Base-by-base conservation (phyloP, 2,329 filamentous ascomycete genomes). In the Zymoseptoria pseudotritici region DNA sequence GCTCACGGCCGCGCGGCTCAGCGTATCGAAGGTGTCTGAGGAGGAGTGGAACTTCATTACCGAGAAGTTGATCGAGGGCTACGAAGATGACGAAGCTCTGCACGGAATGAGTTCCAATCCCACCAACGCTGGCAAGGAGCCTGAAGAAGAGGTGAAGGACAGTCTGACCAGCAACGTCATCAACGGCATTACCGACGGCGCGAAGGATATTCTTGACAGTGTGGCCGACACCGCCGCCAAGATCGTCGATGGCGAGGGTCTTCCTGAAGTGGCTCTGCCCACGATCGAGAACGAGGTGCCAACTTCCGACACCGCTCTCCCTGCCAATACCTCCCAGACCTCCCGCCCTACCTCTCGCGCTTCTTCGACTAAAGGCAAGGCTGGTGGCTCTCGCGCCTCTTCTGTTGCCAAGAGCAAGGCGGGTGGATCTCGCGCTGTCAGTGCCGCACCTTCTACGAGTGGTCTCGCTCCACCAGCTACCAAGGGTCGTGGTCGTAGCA, bases 1-100 rank as follows among this genome's bases (percentile, higher is more conserved):
- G 76, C 79, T 97, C 62, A 93, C 86, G 70, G 86, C 91, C 75
- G 82, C 84, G n/a, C 82, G 93, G 49, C 75, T 97, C 57, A 96
- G 91, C 71, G 92, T 97, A 24, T 86, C 83, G 67, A 84, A 80
- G 63, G 88, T 92, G 7, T 81, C 79, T 54, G 75, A 74, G 11
- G 75, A 75, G 0, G 88, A 92, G 73, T 92, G 88, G 86, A 75
- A 82, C 36, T 83, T 83, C 64, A 77, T 91, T 58, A 77, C 83
- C 53, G 71, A 76, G 50, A 61, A 68, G 49, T 60, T 73, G 20
- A 66, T 71, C 42, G 67, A 68, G 29, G 65, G 59, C 17, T 65
- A 64, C 29, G 66, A 67, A 19, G 65, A 66, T 3, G 67, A 67
- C 11, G 56, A 55, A 21, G 49, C 56, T 36, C 46, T 55, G 6